Conservation (phyloP, 2,329 filamentous ascomycete genomes). For the Talaromyces rugulosus region DNA sequence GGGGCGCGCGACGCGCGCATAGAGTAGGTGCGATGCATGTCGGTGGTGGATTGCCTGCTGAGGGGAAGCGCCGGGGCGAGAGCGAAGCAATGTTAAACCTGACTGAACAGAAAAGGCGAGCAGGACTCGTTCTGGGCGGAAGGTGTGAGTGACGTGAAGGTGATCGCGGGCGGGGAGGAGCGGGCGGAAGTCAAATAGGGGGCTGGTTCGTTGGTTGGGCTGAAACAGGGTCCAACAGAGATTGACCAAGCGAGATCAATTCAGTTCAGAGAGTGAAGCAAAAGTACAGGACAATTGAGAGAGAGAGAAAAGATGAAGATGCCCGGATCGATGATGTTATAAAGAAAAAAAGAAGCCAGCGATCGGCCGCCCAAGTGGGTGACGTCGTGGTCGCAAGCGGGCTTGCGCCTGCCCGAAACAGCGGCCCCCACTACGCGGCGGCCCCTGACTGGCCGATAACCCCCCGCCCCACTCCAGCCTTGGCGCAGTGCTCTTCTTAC, state of each 20-base stretch:
- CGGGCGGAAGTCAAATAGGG: slow-evolving; percentile 5
- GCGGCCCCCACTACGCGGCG: background rate
- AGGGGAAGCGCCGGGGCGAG: background rate
- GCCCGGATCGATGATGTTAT: background rate
- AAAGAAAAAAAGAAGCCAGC: background rate
- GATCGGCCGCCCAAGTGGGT: background rate
- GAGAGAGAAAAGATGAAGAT: background rate
- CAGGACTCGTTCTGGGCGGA: background rate
- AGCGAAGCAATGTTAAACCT: background rate
- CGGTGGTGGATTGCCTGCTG: slow-evolving; percentile 13
- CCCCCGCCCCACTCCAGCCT: background rate
- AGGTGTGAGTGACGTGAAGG: slow-evolving; percentile 12
- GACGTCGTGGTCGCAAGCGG: slow-evolving; percentile 1
- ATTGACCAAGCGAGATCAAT: background rate
- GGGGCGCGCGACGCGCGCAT: slow-evolving; percentile 97
- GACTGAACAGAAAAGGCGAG: background rate
- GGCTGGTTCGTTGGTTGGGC: background rate
- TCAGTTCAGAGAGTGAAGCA: background rate
- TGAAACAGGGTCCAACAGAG: background rate
- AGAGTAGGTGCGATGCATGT: slow-evolving; percentile 97
- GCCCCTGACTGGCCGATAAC: background rate
- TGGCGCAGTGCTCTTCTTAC: background rate
- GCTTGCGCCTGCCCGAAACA: background rate
- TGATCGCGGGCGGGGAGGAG: slow-evolving; percentile 9
- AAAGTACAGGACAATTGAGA: background rate